Percentiles rank a stretch among this genome's conserved stretches.
These are phyloP conservation scores for Hymenoscyphus linearis DNA, from an alignment of 2,329 filamentous ascomycete species.

Conservation along the genomic window DNA sequence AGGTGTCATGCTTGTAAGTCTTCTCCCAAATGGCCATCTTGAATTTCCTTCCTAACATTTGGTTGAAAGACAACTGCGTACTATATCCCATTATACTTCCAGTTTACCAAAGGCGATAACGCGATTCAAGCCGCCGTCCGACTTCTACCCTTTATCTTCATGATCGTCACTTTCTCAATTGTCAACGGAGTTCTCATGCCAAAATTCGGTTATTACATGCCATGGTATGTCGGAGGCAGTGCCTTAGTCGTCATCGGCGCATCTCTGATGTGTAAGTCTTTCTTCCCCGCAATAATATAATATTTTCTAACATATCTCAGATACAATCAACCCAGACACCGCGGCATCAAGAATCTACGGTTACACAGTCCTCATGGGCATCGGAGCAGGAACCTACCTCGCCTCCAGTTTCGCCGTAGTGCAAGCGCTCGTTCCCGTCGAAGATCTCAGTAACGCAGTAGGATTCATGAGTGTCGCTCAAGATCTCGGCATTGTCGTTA, in stretches of 20 bases:
- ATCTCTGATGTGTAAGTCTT: slow-evolving; percentile 25
- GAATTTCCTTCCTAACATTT: not conserved
- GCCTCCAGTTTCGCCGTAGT: slow-evolving; percentile 35
- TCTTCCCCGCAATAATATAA: not conserved
- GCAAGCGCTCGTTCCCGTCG: slow-evolving; percentile 31
- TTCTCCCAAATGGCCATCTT: not conserved
- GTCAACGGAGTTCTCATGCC: slow-evolving; percentile 32
- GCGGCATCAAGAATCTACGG: slow-evolving; percentile 29
- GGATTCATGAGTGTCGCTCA: slow-evolving; percentile 37
- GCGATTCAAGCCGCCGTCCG: slow-evolving; percentile 40
- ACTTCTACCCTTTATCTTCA: slow-evolving; percentile 34
- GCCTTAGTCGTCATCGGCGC: slow-evolving; percentile 30
- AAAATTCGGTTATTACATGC: slow-evolving; percentile 35
- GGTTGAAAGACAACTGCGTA: slow-evolving; percentile 12
- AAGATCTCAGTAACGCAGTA: slow-evolving; percentile 31
- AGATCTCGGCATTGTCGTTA: slow-evolving; percentile 33
- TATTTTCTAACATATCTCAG: not conserved
- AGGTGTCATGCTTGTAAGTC: not conserved
- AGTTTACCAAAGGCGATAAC: slow-evolving; percentile 29
- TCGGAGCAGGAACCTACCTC: slow-evolving; percentile 35
- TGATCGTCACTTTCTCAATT: slow-evolving; percentile 32
- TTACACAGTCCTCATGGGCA: slow-evolving; percentile 36
- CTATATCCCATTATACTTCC: slow-evolving; percentile 44
- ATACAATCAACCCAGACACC: slow-evolving; percentile 24
- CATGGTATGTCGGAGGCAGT: slow-evolving; percentile 35